Evolutionary conservation across 2,329 filamentous ascomycete genomes (phyloP).

Genomic region (Lasiodiplodia hormozganensis): DNA sequence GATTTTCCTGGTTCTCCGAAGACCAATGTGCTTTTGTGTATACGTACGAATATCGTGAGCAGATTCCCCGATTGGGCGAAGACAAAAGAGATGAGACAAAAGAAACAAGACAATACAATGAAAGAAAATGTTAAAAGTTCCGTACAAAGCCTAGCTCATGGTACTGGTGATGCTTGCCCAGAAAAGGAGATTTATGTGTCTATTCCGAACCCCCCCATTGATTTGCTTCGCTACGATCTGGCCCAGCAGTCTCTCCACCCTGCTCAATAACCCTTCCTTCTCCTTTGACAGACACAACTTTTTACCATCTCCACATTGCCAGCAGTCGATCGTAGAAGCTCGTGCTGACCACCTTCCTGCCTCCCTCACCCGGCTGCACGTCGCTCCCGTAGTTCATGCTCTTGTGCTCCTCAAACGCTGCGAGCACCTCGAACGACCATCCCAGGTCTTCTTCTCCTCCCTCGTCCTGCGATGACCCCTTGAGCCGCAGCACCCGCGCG

Average conservation of each 20-base stretch:
- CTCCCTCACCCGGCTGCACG: constrained; percentile 57
- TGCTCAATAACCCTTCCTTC: neutral
- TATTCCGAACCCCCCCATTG: too few species aligned
- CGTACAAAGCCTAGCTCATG: too few species aligned
- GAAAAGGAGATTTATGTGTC: too few species aligned
- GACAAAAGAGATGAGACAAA: neutral
- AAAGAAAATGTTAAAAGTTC: neutral
- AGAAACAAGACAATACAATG: neutral
- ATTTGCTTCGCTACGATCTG: too few species aligned
- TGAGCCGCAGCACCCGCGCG: constrained; percentile 66
- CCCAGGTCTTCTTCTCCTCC: constrained; percentile 23
- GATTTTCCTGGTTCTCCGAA: neutral
- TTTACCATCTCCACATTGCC: constrained; percentile 66
- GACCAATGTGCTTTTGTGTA: neutral
- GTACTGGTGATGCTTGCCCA: too few species aligned
- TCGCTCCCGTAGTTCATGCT: constrained; percentile 97
- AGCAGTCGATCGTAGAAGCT: constrained; percentile 79
- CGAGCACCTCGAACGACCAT: constrained; percentile 72
- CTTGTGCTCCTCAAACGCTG: constrained; percentile 80
- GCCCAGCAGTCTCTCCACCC: neutral
- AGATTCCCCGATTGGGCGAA: neutral
- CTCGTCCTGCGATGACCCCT: constrained; percentile 37
- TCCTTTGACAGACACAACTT: neutral
- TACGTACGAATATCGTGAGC: neutral
- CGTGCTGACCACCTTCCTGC: constrained; percentile 66